Evolutionary conservation across 371 early-diverging fungal genomes (phyloP), one percentile per base, ranked within the genome.

Genomic region (Mortierella sp.): DNA sequence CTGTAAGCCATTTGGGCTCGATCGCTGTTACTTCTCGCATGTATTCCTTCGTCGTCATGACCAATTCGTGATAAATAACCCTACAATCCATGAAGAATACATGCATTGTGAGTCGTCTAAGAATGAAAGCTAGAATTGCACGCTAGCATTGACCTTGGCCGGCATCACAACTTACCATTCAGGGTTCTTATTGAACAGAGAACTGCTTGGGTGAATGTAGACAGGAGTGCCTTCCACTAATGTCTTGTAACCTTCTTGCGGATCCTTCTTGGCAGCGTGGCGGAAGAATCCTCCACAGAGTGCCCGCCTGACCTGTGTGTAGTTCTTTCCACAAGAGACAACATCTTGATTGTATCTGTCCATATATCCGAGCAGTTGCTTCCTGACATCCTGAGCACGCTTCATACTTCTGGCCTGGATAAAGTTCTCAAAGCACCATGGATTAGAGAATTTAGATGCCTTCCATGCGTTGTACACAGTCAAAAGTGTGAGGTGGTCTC

Each of bases 31-130:
- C 95, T 82, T 96, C 95, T 54, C 96, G 91, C 96, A 99, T 98
- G 73, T 98, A 98, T 83, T 99, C 98, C 81, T 95, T 96, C 8
- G 95, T 94, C 42, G 98, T 98, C 85, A 97, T 86, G 27, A 98
- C 96, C 63, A 98, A 85, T 84, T 96, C 96, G 78, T 98, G 95
- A 83, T 99, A 99, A 63, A 99, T 93, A 19, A 99, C 94, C 96
- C 89, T 89, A 60, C 28, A 38, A 27, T 28, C 19, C 41, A 10
- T 18, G 31, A 38, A 61, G 13, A 21, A n/a, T 50, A 52, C 26
- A 31, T 30, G 48, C 19, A 27, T 50, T 14, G 52, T 49, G 57
- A 31, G 21, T 19, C 62, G 16, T 42, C 28, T 41, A n/a, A 50
- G 31, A 34, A 57, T 14, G 21, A 43, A 42, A 4, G 14, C 8